phyloP scores from a whole-genome alignment of 441 rosid genomes.

The Metrosideros polymorpha region DNA sequence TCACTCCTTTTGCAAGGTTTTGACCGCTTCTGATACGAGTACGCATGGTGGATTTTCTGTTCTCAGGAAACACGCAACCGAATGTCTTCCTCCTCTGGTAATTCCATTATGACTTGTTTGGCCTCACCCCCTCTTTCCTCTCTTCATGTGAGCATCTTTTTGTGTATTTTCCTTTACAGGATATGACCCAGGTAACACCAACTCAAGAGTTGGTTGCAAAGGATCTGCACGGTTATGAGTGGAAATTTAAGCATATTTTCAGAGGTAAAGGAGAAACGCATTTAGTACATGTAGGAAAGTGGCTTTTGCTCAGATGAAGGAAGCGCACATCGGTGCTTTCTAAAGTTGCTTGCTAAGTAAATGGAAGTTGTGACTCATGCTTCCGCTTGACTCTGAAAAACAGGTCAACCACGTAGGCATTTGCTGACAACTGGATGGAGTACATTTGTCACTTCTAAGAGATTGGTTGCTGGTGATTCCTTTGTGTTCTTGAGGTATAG shows the following conservation, averaged over 20 bases:
- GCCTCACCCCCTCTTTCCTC: background rate
- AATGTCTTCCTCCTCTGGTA: slow-evolving; percentile 84
- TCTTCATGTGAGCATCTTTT: background rate
- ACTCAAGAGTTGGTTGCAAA: slow-evolving; percentile 76
- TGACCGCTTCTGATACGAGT: slow-evolving; percentile 95
- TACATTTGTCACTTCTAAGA: slow-evolving; percentile 83
- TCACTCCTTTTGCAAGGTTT: slow-evolving; percentile 74
- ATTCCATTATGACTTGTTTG: background rate
- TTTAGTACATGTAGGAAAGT: background rate
- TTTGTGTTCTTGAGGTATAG: slow-evolving; percentile 84
- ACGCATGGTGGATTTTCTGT: slow-evolving; percentile 99
- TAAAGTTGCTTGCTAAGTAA: background rate
- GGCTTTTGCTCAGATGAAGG: background rate
- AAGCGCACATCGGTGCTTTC: background rate
- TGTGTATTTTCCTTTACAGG: slow-evolving; percentile 29
- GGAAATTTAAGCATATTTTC: slow-evolving; percentile 93
- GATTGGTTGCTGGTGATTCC: slow-evolving; percentile 86
- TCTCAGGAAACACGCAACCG: slow-evolving; percentile 87
- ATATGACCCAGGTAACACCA: slow-evolving; percentile 79
- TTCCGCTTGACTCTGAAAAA: background rate
- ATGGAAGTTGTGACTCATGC: background rate
- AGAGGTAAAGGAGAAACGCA: slow-evolving; percentile 42
- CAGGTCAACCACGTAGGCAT: slow-evolving; percentile 95
- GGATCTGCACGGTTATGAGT: slow-evolving; percentile 83
- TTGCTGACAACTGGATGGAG: slow-evolving; percentile 98